Evolutionary conservation across 306 rosid species (phyloP).

Genomic region (Dryas drummondii): DNA sequence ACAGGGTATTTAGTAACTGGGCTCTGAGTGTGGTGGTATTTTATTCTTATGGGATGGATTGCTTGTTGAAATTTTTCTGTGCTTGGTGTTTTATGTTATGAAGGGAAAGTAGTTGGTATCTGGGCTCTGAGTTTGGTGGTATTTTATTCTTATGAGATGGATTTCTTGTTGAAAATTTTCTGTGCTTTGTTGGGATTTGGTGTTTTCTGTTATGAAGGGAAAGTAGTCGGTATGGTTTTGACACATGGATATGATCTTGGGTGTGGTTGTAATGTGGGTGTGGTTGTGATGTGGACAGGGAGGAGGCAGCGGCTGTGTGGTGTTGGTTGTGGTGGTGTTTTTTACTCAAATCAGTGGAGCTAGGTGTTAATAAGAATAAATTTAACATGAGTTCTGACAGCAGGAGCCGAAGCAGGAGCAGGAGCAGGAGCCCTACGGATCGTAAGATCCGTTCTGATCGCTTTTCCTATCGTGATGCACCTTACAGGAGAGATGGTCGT

Average conservation of each 20-base stretch:
- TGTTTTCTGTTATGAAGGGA: slow-evolving; percentile 69
- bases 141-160: slow-evolving; percentile 57
- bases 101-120: slow-evolving; percentile 73
- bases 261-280: slow-evolving; percentile 90
- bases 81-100: slow-evolving; percentile 60
- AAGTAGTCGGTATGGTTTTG: slow-evolving; percentile 75
- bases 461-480: slow-evolving; percentile 88
- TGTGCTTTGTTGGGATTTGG: slow-evolving; percentile 48
- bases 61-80: slow-evolving; percentile 27
- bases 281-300: slow-evolving; percentile 99
- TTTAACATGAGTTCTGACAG: slow-evolving; percentile 88
- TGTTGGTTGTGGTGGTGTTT: slow-evolving; percentile 66
- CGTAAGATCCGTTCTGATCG: slow-evolving; percentile 98
- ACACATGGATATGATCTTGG: slow-evolving; percentile 75
- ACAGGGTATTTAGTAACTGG: slow-evolving; percentile 36
- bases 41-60: slow-evolving; percentile 58
- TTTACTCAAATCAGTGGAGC: slow-evolving; percentile 59
- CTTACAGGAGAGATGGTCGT: slow-evolving; percentile 92
- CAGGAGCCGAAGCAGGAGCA: slow-evolving; percentile 90
- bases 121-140: slow-evolving; percentile 52
- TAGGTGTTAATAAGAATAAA: slow-evolving; percentile 52
- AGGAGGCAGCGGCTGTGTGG: slow-evolving; percentile 64
- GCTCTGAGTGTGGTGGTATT: slow-evolving; percentile 49
- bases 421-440: slow-evolving; percentile 92
- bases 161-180: slow-evolving; percentile 55